Evolutionary conservation across 2,329 filamentous ascomycete species (phyloP), one percentile per base, ranked within the genome.

Genomic region (Trichocomaceae sp.): DNA sequence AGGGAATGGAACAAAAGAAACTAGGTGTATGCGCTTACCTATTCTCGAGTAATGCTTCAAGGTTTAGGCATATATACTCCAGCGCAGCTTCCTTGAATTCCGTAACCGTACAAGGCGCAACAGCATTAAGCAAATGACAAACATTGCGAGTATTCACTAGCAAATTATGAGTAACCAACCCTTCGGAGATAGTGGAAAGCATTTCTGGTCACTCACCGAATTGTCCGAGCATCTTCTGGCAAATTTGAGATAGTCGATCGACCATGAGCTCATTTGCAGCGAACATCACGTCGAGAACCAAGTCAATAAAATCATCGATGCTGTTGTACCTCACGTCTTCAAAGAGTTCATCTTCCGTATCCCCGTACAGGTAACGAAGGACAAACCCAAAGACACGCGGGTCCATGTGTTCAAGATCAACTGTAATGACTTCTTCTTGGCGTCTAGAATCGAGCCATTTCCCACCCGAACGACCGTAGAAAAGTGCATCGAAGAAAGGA

Each of bases 191-290:
- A 10, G 10, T 39, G 29, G 31, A 23, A 52, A 19, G 31, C 13
- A n/a, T 42, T 7, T 44, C 35, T 33, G 19, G 23, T 23, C 47
- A 71, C 77, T 64, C 69, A 83, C 81, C 83, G 71, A 93, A 95
- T 49, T 82, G 83, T 35, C 90, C 91, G 57, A 97, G 81, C 20
- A 90, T 74, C 56, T 82, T 84, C 68, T 99, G 93, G 68, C 93
- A 97, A 26, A 95, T 84, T 67, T 96, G 88, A 5, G 89, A 90
- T 5, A 99, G 75, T 6, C 91, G 82, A 67, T 96, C 90, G 47
- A 99, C 80, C 91, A 99, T 96, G 55, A 99, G 75, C 70, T 99
- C 92, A 66, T 99, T 93, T 12, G 91, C 90, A 51, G 89, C 86
- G 54, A 84, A 84, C 80, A 97, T 86, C 45, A 97, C 88, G 62